Evolutionary conservation across 371 early-diverging fungal genomes (phyloP).

Genomic region (Actinomortierella ambigua): DNA sequence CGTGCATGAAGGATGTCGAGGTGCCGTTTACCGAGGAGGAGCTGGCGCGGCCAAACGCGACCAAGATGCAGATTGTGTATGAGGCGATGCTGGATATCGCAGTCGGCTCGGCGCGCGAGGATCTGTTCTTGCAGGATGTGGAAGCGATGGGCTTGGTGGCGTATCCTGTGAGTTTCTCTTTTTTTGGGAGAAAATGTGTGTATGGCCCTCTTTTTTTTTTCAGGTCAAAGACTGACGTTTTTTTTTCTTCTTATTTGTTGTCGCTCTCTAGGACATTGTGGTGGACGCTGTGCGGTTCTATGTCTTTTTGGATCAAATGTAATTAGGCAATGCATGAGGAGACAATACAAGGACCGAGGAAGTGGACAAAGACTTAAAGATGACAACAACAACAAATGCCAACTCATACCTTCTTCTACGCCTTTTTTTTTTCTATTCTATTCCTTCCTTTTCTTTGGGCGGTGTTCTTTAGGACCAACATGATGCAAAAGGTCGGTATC

Average conservation of each 20-base stretch:
- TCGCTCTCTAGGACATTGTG: conserved; percentile 20
- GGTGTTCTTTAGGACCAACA: conserved; percentile 47
- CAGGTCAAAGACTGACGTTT: not conserved
- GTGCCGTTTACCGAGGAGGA: conserved; percentile 34
- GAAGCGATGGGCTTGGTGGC: conserved; percentile 18
- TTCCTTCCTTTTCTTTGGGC: too few species aligned
- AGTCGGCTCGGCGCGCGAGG: conserved; percentile 18
- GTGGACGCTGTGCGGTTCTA: conserved; percentile 27
- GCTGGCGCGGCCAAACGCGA: conserved; percentile 24
- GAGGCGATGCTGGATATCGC: conserved; percentile 37
- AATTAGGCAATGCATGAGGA: not conserved
- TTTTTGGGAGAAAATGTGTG: not conserved
- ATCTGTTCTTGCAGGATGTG: conserved; percentile 20
- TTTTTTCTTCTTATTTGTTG: not conserved
- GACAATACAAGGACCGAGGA: not conserved
- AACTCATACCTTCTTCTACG: not conserved
- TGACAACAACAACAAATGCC: not conserved
- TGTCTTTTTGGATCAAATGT: conserved; percentile 32
- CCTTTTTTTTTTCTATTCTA: not conserved
- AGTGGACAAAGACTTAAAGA: not conserved
- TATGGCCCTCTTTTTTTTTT: not conserved
- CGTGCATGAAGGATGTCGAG: conserved; percentile 27
- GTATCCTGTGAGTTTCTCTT: conserved; percentile 14
- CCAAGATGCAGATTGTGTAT: conserved; percentile 34
- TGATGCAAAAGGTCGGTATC: conserved; percentile 71